Conservation (phyloP, 75 land plant genomes). For the Isoetes taiwanensis region DNA sequence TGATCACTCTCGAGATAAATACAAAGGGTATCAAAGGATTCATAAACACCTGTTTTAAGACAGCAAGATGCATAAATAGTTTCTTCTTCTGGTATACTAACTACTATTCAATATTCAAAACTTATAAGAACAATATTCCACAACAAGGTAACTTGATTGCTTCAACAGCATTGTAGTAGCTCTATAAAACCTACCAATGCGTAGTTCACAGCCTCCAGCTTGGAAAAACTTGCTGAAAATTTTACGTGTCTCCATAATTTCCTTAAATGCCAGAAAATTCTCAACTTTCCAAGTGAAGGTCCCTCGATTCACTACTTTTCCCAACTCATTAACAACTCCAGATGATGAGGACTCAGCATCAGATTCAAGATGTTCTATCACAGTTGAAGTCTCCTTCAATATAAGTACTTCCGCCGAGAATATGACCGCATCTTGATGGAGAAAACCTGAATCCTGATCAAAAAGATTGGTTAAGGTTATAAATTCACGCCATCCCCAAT, state of each 20-base stretch:
- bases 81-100: not conserved
- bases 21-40: conserved; percentile 94
- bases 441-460: conserved; percentile 94
- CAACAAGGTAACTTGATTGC: too few species aligned
- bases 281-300: conserved; percentile 93
- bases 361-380: conserved; percentile 43
- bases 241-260: conserved; percentile 95
- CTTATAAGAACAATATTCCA: too few species aligned
- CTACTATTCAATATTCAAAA: too few species aligned
- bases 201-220: conserved; percentile 95
- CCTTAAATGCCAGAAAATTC: conserved; percentile 92
- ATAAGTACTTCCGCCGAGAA: conserved; percentile 97
- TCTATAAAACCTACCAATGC: conserved; percentile 85
- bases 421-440: conserved; percentile 79
- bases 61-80: not conserved
- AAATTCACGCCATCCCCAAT: conserved; percentile 99
- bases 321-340: conserved; percentile 25
- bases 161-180: too few species aligned
- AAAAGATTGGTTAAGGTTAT: conserved; percentile 92
- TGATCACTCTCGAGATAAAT: conserved; percentile 95
- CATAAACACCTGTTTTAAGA: conserved; percentile 83
- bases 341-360: conserved; percentile 29
- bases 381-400: conserved; percentile 68
- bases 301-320: conserved; percentile 34
- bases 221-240: conserved; percentile 98